A percentile compares a stretch with the other conserved stretches of the same genome.
These are phyloP conservation scores for Starmera pachycereana DNA, from an alignment of 805 yeast genomes.

Conservation along the genomic window DNA sequence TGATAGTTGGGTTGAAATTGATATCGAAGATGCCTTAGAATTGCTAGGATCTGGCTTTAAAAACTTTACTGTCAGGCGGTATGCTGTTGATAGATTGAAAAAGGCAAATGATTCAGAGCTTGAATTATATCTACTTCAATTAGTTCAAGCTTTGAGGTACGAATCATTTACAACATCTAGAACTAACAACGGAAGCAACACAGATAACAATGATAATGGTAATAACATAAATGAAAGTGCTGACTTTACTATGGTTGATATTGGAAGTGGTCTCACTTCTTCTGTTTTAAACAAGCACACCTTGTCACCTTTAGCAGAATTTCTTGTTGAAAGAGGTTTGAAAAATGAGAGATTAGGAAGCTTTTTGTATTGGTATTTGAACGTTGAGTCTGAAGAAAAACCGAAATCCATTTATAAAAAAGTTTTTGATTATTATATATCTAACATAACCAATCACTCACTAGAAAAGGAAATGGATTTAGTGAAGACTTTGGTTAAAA, in stretches of 20 bases:
- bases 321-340: constrained; percentile 63
- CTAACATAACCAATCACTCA: constrained; percentile 19
- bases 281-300: constrained; percentile 10
- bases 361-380: constrained; percentile 84
- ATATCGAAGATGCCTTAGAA: constrained; percentile 79
- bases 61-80: constrained; percentile 64
- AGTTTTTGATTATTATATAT: constrained; percentile 35
- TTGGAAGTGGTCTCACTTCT: constrained; percentile 6
- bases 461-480: constrained; percentile 57
- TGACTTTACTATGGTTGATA: no score
- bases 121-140: constrained; percentile 71
- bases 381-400: constrained; percentile 75
- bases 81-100: constrained; percentile 78
- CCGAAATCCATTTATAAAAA: constrained; percentile 33
- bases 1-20: constrained; percentile 64
- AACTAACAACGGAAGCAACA: constrained; percentile 1
- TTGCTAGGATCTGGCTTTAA: constrained; percentile 69
- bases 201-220: constrained; percentile 24
- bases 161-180: constrained; percentile 29
- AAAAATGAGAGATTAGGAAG: constrained; percentile 62
- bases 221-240: constrained; percentile 10
- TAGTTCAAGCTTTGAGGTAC: constrained; percentile 85
- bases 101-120: constrained; percentile 75
- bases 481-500: constrained; percentile 50
- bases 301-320: constrained; percentile 59